A percentile compares a stretch with the other conserved stretches of the same genome.
phyloP scores from a whole-genome alignment of 805 yeast genomes.

The Limtongia smithiae region DNA sequence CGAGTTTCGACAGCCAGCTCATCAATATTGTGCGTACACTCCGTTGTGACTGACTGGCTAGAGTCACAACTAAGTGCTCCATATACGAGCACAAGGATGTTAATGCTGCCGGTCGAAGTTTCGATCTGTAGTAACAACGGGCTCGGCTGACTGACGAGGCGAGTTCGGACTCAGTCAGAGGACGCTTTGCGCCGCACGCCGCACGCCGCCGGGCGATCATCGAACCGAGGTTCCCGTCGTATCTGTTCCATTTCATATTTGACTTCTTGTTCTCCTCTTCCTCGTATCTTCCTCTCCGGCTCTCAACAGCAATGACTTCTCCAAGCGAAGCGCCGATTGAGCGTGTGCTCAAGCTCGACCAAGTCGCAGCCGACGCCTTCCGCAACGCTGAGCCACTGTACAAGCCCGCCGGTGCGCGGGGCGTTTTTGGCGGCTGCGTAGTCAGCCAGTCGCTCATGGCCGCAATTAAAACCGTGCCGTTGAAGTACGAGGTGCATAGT shows the following conservation, averaged over 20 bases:
- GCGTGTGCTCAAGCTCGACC: slow-evolving; percentile 27
- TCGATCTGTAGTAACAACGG: no score
- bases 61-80: no score
- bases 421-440: slow-evolving; percentile 32
- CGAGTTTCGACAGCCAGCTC: no score
- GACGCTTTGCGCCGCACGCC: no score
- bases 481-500: slow-evolving; percentile 24
- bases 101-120: no score
- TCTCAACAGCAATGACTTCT: neutral
- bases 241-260: neutral
- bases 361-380: slow-evolving; percentile 28
- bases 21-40: no score
- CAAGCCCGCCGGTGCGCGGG: slow-evolving; percentile 28
- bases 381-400: slow-evolving; percentile 23
- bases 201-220: slow-evolving; percentile 3
- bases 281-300: no score
- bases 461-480: slow-evolving; percentile 28
- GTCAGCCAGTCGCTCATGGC: slow-evolving; percentile 31
- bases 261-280: neutral
- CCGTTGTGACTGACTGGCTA: no score
- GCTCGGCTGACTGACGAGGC: no score
- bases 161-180: no score
- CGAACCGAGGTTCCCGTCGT: slow-evolving; percentile 1
- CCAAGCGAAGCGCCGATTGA: slow-evolving; percentile 19
- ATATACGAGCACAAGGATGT: no score